A percentile compares a stretch with the other conserved stretches of the same genome.
These are phyloP conservation scores for Xylaria curta DNA, from an alignment of 495 filamentous ascomycete genomes.

Conservation along the genomic window DNA sequence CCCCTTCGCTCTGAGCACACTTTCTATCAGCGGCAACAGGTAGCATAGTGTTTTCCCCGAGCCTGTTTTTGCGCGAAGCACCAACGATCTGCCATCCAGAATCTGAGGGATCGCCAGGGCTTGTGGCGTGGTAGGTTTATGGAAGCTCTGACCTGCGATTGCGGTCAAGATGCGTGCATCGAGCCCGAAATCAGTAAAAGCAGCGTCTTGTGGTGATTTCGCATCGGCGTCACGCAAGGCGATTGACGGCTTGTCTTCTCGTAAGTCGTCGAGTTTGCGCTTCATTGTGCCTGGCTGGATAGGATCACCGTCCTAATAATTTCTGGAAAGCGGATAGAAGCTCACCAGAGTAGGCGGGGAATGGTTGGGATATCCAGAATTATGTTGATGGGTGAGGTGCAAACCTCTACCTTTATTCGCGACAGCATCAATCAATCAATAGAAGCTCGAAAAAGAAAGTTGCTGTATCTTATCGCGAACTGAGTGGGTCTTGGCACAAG, in stretches of 20 bases:
- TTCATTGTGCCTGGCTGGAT: conserved; percentile 48
- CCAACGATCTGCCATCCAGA: conserved; percentile 87
- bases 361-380: neutral
- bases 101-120: conserved; percentile 86
- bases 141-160: conserved; percentile 81
- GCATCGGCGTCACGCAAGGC: conserved; percentile 12
- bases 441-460: conserved; percentile 14
- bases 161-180: conserved; percentile 87
- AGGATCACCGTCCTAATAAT: neutral
- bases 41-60: conserved; percentile 98
- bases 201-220: conserved; percentile 31
- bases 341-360: neutral
- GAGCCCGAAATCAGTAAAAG: conserved; percentile 69
- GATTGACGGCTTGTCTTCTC: conserved; percentile 20
- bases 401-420: neutral
- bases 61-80: conserved; percentile 89
- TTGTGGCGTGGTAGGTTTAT: conserved; percentile 85
- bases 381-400: neutral
- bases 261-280: conserved; percentile 57
- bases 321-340: neutral
- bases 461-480: conserved; percentile 21
- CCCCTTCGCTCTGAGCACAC: conserved; percentile 80
- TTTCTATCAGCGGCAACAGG: conserved; percentile 84
- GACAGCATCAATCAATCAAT: neutral
- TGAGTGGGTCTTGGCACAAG: neutral